These are phyloP conservation scores for Sordariomycetes sp. DNA, from an alignment of 2,329 filamentous ascomycete species.

Conservation along the genomic window DNA sequence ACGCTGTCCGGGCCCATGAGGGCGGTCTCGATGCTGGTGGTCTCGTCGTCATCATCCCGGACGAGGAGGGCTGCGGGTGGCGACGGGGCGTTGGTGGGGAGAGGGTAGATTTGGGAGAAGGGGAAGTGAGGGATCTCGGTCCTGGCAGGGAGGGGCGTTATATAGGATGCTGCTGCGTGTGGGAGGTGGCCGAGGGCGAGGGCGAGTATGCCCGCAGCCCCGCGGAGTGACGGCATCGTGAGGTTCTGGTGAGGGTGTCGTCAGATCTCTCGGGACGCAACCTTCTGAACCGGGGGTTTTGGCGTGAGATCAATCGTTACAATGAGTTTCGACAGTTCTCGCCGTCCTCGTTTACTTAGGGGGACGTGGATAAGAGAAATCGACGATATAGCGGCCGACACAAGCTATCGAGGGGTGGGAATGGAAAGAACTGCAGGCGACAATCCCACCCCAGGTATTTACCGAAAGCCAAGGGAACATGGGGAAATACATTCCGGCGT, in stretches of 20 bases:
- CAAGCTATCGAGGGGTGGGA: too few species aligned
- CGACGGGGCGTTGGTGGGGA: slow-evolving; percentile 10
- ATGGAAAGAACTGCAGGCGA: too few species aligned
- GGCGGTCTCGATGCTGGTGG: slow-evolving; percentile 16
- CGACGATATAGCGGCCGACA: too few species aligned
- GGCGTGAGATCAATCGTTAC: too few species aligned
- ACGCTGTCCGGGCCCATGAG: slow-evolving; percentile 38
- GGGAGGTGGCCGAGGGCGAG: not conserved
- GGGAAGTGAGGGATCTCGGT: not conserved
- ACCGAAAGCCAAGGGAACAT: too few species aligned
- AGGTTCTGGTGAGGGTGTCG: not conserved
- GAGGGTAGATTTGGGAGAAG: not conserved
- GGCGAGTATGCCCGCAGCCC: not conserved
- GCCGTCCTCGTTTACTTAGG: too few species aligned
- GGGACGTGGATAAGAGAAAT: too few species aligned
- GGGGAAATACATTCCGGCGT: too few species aligned
- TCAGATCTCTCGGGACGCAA: not conserved
- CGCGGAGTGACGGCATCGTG: not conserved
- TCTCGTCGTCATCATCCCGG: slow-evolving; percentile 15
- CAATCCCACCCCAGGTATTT: too few species aligned
- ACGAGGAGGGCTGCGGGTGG: slow-evolving; percentile 12
- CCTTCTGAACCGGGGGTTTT: too few species aligned
- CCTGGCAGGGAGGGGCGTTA: not conserved
- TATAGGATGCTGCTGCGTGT: not conserved
- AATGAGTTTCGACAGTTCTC: too few species aligned